Percentiles rank a stretch among this genome's conserved stretches.
Evolutionary conservation across 202 grass and related monocot genomes (phyloP).

Genomic region (Panicum hallii): DNA sequence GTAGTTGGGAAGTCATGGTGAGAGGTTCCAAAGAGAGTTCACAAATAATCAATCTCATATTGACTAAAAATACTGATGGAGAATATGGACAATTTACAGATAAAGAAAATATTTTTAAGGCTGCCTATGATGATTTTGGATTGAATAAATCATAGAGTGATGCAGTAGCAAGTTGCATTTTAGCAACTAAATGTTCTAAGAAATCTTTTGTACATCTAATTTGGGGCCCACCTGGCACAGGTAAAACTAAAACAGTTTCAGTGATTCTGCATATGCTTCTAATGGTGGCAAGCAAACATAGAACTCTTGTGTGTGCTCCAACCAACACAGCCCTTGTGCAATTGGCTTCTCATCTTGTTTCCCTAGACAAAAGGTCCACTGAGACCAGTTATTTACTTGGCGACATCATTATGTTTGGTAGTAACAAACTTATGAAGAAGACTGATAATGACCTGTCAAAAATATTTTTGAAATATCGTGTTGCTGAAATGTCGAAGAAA

Average conservation of each 20-base stretch:
- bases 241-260: no score
- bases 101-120: no score
- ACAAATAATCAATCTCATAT: no score
- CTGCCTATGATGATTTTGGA: no score
- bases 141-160: no score
- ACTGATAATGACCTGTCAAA: constrained; percentile 5
- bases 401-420: constrained; percentile 51
- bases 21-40: no score
- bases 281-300: neutral
- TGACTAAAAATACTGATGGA: no score
- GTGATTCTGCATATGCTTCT: neutral
- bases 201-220: neutral
- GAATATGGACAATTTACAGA: no score
- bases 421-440: neutral
- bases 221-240: neutral
- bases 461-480: constrained; percentile 25
- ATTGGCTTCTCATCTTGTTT: constrained; percentile 21
- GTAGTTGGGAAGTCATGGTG: no score
- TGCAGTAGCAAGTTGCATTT: no score
- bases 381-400: neutral
- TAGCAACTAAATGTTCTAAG: no score
- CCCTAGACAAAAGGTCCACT: neutral
- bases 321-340: neutral
- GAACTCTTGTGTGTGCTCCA: constrained; percentile 27
- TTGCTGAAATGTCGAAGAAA: neutral